A percentile compares a stretch with the other conserved stretches of the same genome.
Conservation (phyloP, 2,329 filamentous ascomycete species). For the Pyricularia sp. region DNA sequence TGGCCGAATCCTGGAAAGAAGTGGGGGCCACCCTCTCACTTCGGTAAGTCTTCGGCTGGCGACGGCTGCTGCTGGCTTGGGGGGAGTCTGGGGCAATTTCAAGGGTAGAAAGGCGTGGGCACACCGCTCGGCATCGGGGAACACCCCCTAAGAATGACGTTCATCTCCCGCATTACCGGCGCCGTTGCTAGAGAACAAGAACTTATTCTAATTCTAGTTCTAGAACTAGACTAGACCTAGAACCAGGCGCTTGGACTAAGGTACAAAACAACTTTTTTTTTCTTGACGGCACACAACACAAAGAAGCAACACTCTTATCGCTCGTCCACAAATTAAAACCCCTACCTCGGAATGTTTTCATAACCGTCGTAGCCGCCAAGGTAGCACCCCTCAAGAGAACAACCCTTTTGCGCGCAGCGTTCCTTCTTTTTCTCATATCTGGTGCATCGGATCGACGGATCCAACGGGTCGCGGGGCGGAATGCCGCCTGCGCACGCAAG, state of each 20-base stretch:
- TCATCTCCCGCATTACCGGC: neutral
- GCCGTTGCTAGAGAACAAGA: neutral
- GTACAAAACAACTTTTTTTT: neutral
- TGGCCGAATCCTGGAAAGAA: neutral
- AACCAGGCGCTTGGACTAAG: neutral
- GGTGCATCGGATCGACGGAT: neutral
- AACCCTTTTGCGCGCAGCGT: neutral
- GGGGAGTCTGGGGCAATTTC: neutral
- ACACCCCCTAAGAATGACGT: neutral
- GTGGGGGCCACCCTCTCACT: neutral
- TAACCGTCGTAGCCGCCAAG: neutral
- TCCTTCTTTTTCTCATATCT: neutral
- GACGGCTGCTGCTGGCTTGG: neutral
- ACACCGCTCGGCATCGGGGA: neutral
- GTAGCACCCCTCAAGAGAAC: neutral
- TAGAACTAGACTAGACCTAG: neutral
- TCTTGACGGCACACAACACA: neutral
- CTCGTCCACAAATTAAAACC: neutral
- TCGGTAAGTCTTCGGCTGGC: slow-evolving; percentile 5
- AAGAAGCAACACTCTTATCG: neutral
- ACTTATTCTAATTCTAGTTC: neutral
- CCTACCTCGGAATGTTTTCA: neutral
- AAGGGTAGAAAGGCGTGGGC: neutral
- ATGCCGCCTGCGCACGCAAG: slow-evolving; percentile 47
- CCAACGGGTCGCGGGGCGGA: slow-evolving; percentile 21